Evolutionary conservation across 2,329 filamentous ascomycete genomes (phyloP).

Genomic region (Arachnomyces sp.): DNA sequence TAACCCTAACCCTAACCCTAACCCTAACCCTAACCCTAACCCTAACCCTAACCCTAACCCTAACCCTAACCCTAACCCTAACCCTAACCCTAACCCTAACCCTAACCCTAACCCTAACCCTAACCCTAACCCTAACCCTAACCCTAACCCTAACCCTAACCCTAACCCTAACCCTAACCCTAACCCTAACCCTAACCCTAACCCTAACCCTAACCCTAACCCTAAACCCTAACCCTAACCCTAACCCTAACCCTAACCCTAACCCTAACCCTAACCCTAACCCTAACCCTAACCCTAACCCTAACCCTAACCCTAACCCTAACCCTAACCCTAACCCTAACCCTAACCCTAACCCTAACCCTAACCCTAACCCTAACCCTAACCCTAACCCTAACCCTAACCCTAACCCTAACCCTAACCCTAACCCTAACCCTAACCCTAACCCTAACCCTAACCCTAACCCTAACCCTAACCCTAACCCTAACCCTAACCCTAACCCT

Average conservation of each 20-base stretch:
- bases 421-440: conserved; percentile 1
- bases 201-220: too few relatives aligned
- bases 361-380: conserved; percentile 1
- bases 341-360: conserved; percentile 1
- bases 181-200: too few relatives aligned
- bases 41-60: conserved; percentile 1
- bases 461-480: conserved; percentile 1
- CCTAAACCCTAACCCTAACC: conserved; percentile 8
- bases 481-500: conserved; percentile 1
- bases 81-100: conserved; percentile 1
- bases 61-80: conserved; percentile 1
- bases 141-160: conserved; percentile 12
- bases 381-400: conserved; percentile 1
- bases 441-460: conserved; percentile 1
- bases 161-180: conserved; percentile 5
- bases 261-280: conserved; percentile 12
- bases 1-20: conserved; percentile 1
- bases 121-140: conserved; percentile 12
- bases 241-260: conserved; percentile 12
- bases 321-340: conserved; percentile 1
- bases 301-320: conserved; percentile 1
- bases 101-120: conserved; percentile 8
- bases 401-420: conserved; percentile 1
- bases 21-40: conserved; percentile 1
- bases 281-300: conserved; percentile 10